These are phyloP conservation scores for Colletotrichum godetiae DNA, from an alignment of 2,329 filamentous ascomycete genomes.

Conservation along the genomic window DNA sequence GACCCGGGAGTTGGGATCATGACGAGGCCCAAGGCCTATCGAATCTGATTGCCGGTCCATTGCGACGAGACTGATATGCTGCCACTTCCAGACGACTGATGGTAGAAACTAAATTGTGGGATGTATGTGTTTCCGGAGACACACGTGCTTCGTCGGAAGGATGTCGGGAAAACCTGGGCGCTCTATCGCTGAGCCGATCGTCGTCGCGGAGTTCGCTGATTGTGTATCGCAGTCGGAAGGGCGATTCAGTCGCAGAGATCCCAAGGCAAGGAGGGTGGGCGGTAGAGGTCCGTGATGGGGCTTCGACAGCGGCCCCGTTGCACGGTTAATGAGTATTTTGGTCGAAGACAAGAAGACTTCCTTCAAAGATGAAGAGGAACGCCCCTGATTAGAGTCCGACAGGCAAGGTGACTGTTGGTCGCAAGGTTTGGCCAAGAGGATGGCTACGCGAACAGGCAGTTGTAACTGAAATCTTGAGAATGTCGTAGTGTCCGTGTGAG, in stretches of 20 bases:
- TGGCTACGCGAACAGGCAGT: not conserved
- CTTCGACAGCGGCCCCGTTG: not conserved
- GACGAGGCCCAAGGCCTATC: constrained; percentile 65
- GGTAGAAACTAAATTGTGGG: not conserved
- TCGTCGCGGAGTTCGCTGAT: not conserved
- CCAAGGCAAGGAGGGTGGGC: not conserved
- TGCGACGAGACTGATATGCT: constrained; percentile 9
- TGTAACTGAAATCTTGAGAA: not conserved
- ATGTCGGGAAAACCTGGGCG: not conserved
- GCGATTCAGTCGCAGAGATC: not conserved
- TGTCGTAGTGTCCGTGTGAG: not conserved
- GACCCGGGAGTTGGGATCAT: constrained; percentile 65
- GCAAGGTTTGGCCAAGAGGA: not conserved
- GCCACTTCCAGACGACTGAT: not conserved
- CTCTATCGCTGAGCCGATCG: not conserved
- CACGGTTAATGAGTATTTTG: not conserved
- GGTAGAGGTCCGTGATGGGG: not conserved
- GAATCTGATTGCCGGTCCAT: constrained; percentile 66
- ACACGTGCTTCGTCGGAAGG: not conserved
- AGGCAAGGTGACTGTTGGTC: too few relatives aligned
- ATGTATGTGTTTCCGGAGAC: not conserved
- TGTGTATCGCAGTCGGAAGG: not conserved
- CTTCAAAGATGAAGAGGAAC: not conserved
- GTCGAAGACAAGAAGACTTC: not conserved
- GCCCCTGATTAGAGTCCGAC: not conserved